Percentiles rank a stretch among this genome's conserved stretches.
phyloP scores from a whole-genome alignment of 2,329 filamentous ascomycete genomes.

The Nothophaeocryptopus gaeumannii region DNA sequence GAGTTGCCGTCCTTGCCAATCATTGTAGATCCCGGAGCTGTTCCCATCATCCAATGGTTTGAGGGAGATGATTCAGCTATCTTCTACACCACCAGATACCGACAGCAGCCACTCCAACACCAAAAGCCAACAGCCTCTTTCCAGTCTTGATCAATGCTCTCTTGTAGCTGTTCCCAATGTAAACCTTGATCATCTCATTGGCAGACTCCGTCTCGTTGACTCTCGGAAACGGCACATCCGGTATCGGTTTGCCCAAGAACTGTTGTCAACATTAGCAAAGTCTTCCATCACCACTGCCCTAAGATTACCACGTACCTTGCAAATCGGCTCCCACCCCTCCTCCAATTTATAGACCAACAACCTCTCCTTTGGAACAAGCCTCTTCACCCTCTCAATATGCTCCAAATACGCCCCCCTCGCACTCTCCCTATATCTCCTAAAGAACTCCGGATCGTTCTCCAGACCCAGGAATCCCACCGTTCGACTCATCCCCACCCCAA shows the following conservation, averaged over 20 bases:
- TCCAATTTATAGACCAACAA: slow-evolving; percentile 10
- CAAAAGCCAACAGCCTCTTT: no score
- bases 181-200: no score
- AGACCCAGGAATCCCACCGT: slow-evolving; percentile 14
- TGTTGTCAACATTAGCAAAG: no score
- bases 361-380: slow-evolving; percentile 6
- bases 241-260: neutral
- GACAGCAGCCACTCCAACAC: no score
- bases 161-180: no score
- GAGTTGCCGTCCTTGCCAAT: no score
- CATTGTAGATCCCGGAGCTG: no score
- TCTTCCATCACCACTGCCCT: no score
- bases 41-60: no score
- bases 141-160: no score
- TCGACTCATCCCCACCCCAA: slow-evolving; percentile 12
- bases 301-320: slow-evolving; percentile 10
- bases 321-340: neutral
- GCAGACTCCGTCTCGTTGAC: neutral
- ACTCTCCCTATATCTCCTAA: slow-evolving; percentile 3
- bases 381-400: slow-evolving; percentile 10
- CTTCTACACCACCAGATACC: no score
- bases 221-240: neutral
- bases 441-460: slow-evolving; percentile 2
- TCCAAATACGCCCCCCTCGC: slow-evolving; percentile 3
- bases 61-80: no score